Conservation (phyloP, 2,329 filamentous ascomycete genomes). For the Ciborinia camelliae region DNA sequence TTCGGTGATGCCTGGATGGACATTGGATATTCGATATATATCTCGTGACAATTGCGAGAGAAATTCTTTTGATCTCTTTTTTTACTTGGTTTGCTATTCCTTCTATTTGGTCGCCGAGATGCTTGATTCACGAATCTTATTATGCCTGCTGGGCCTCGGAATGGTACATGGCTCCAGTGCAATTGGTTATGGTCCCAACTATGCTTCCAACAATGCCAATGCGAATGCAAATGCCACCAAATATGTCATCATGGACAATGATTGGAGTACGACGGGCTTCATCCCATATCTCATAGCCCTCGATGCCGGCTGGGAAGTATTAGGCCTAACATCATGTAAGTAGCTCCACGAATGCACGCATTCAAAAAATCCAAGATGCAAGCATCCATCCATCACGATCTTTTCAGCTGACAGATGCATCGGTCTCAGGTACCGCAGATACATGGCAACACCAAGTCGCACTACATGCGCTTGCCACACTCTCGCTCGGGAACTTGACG, state of each 20-base stretch:
- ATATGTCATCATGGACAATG: constrained; percentile 33
- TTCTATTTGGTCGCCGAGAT: neutral
- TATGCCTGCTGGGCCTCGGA: neutral
- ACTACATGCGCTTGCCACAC: constrained; percentile 45
- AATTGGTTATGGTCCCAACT: neutral
- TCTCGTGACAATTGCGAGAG: neutral
- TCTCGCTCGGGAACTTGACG: constrained; percentile 45
- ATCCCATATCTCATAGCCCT: constrained; percentile 46
- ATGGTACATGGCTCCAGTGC: neutral
- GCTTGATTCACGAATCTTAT: neutral
- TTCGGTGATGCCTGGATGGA: neutral
- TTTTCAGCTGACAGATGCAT: neutral
- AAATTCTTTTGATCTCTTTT: neutral
- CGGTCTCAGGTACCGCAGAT: constrained; percentile 40
- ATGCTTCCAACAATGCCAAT: neutral
- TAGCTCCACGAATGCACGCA: too few relatives aligned
- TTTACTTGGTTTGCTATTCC: neutral
- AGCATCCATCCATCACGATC: neutral
- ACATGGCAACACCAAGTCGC: constrained; percentile 46
- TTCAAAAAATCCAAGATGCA: too few relatives aligned
- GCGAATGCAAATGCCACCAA: too few relatives aligned
- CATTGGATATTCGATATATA: neutral
- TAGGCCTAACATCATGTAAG: constrained; percentile 40
- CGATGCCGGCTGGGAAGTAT: constrained; percentile 44
- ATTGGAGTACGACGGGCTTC: constrained; percentile 44